These are phyloP conservation scores for Anastatica hierochuntica DNA, from an alignment of 345 rosid genomes.

Conservation along the genomic window DNA sequence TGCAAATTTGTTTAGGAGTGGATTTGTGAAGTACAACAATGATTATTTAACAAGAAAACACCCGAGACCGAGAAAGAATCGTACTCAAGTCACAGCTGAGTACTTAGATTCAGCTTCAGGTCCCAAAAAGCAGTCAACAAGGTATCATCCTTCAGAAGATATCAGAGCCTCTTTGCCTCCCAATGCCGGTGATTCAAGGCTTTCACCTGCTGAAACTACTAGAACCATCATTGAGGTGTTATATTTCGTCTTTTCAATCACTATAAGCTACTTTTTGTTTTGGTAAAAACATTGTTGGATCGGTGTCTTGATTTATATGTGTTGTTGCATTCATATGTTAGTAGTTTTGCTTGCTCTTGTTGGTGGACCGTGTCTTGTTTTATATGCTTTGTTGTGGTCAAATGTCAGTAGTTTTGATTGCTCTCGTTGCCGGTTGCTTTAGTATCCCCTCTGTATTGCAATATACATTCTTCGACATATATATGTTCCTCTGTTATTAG, in stretches of 20 bases:
- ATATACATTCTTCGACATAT: too few relatives aligned
- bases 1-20: conserved; percentile 33
- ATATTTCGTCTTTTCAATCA: conserved; percentile 24
- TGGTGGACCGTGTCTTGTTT: too few relatives aligned
- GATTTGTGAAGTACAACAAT: conserved; percentile 30
- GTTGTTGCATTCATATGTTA: conserved; percentile 3
- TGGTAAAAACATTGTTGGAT: background rate
- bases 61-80: conserved; percentile 33
- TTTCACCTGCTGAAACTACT: conserved; percentile 62
- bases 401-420: too few relatives aligned
- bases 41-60: conserved; percentile 30
- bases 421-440: background rate
- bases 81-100: conserved; percentile 52
- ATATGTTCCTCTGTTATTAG: background rate
- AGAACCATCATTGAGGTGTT: conserved; percentile 89
- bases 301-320: background rate
- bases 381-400: too few relatives aligned
- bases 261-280: background rate
- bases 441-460: background rate
- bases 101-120: conserved; percentile 48
- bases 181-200: conserved; percentile 38
- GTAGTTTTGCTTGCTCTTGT: too few relatives aligned
- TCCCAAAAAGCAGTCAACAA: conserved; percentile 43
- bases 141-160: conserved; percentile 84
- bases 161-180: conserved; percentile 39